Evolutionary conservation across 345 rosid genomes (phyloP), one percentile per base, ranked within the genome.

Genomic region (Conringia planisiliqua): DNA sequence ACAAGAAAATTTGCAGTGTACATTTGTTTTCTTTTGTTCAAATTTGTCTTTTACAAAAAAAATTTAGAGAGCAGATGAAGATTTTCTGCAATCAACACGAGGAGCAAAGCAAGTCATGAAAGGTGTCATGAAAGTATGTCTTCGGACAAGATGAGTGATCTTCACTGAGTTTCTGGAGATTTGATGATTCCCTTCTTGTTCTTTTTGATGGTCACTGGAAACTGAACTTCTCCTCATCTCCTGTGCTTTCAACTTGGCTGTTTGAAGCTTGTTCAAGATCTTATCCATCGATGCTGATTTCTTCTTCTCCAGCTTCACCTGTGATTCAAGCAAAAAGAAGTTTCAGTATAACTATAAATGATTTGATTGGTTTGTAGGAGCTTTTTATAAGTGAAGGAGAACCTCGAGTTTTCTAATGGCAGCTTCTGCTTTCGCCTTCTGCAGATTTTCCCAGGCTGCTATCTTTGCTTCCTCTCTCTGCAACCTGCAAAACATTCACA

Each of bases 341-440:
- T 2, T 10, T 62, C 17, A 55, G 3, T 43, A 10, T 14, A 42
- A 30, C 27, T 52, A 22, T 3, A 12, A 22, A 35, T 43, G 26
- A 11, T 60, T 44, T 12, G 56, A 32, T 32, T 32, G 35, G 35
- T 24, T 40, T 43, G 20, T 12, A 4, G 44, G 29, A 57, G 62
- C 32, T 42, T 32, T 44, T 32, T 40, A 26, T 1, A 61, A 40
- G 18, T 10, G 61, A 16, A 10, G 64, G 18, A 38, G 30, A 27
- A 94, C 99, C 99, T 95, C 97, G 0, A 95, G 93, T 78, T 88
- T 92, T 69, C 90, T 62, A 20, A 92, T 86, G 47, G 97, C 91
- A 4, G 99, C 97, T 83, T 95, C 97, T n/a, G 97, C 99, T 85
- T 90, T 95, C 39, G 97, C 97, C 79, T 86, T 90, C 81, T 95